phyloP scores from a whole-genome alignment of 202 grass and related monocot genomes.

The Zizania palustris region DNA sequence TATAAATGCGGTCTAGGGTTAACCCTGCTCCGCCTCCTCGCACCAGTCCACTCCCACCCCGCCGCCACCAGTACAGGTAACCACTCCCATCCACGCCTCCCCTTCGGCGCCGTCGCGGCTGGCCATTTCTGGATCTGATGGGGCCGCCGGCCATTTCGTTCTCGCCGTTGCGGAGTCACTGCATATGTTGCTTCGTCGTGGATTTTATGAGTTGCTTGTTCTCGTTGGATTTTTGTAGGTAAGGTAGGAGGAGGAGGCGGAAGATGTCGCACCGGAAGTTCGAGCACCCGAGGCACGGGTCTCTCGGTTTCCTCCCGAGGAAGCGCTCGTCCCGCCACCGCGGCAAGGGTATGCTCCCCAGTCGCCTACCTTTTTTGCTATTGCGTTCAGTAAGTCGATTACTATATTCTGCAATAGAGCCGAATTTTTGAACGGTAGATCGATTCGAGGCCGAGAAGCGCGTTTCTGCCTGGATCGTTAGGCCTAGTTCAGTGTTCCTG shows the following conservation, averaged over 20 bases:
- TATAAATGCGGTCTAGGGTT: constrained; percentile 54
- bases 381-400: too few relatives aligned
- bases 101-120: background rate
- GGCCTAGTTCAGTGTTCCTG: too few relatives aligned
- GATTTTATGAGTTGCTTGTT: constrained; percentile 30
- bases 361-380: too few relatives aligned
- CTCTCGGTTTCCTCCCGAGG: constrained; percentile 53
- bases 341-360: too few relatives aligned
- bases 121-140: constrained; percentile 21
- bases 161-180: too few relatives aligned
- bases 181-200: too few relatives aligned
- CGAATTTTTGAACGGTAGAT: too few relatives aligned
- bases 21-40: constrained; percentile 19
- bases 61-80: constrained; percentile 40
- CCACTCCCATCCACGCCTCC: background rate
- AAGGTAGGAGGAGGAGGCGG: constrained; percentile 37
- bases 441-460: too few relatives aligned
- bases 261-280: constrained; percentile 94
- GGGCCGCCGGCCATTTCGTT: too few relatives aligned
- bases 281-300: constrained; percentile 94
- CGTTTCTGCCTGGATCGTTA: too few relatives aligned
- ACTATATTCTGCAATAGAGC: too few relatives aligned
- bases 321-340: too few relatives aligned
- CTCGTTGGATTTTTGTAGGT: constrained; percentile 15
- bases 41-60: background rate